A percentile compares a stretch with the other conserved stretches of the same genome.
Evolutionary conservation across 805 yeast genomes (phyloP).

Genomic region (Hanseniaspora valbyensis): DNA sequence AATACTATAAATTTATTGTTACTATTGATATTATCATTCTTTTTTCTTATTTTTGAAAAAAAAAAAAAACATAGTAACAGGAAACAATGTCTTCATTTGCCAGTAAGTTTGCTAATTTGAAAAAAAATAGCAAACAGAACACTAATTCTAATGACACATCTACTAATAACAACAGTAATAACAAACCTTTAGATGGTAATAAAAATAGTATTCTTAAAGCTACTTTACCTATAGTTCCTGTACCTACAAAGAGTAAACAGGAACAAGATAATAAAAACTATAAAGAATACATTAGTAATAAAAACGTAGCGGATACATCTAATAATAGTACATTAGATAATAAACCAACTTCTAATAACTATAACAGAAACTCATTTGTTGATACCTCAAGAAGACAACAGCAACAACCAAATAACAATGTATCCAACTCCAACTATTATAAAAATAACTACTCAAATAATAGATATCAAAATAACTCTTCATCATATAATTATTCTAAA

Average conservation of each 20-base stretch:
- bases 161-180: not conserved
- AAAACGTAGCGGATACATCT: no score
- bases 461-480: not conserved
- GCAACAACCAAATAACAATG: no score
- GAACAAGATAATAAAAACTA: not conserved
- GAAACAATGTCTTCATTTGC: constrained; percentile 14
- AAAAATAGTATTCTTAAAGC: not conserved
- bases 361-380: no score
- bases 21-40: not conserved
- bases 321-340: no score
- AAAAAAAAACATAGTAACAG: not conserved
- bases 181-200: not conserved
- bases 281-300: not conserved
- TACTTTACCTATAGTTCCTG: constrained; percentile 1
- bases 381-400: no score
- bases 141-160: not conserved
- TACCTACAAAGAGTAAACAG: not conserved
- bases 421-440: no score
- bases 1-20: not conserved
- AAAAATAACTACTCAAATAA: not conserved
- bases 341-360: no score
- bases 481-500: not conserved
- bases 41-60: no score
- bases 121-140: constrained; percentile 1
- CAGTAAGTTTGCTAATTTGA: constrained; percentile 11